Conservation (phyloP, 129 eudicot species). For the Escallonia rubra region DNA sequence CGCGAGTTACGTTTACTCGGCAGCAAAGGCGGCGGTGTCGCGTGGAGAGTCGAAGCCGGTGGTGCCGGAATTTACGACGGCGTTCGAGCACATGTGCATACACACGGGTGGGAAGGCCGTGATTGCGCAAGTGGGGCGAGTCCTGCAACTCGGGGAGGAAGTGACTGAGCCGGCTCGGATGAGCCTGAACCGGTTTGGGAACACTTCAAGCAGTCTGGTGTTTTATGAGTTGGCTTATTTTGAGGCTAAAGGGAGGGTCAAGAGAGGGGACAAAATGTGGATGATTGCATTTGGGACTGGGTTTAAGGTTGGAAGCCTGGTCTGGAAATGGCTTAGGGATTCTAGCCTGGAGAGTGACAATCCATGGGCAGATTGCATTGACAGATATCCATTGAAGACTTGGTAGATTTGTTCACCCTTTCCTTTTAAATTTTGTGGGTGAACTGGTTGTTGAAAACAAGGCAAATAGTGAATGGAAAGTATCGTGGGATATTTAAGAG, state of each 20-base stretch:
- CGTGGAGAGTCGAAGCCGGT: constrained; percentile 39
- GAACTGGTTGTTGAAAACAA: too few species aligned
- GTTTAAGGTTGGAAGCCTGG: constrained; percentile 77
- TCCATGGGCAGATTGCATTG: constrained; percentile 70
- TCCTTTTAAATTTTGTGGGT: too few species aligned
- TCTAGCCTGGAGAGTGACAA: constrained; percentile 44
- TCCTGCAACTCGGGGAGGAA: constrained; percentile 34
- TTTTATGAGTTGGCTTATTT: constrained; percentile 82
- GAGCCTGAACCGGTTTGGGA: constrained; percentile 73
- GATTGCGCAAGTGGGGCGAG: constrained; percentile 60
- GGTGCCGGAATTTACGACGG: constrained; percentile 66
- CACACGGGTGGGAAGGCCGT: constrained; percentile 95
- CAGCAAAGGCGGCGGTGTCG: neutral
- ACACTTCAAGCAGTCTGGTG: constrained; percentile 76
- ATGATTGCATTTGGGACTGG: constrained; percentile 96
- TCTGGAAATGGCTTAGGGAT: constrained; percentile 61
- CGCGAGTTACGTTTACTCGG: constrained; percentile 31
- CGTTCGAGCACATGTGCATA: constrained; percentile 71
- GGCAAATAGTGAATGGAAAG: too few species aligned
- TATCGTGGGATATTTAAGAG: too few species aligned
- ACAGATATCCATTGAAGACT: constrained; percentile 50
- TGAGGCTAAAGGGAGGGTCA: constrained; percentile 58
- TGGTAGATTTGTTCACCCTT: constrained; percentile 13
- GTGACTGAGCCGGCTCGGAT: constrained; percentile 84
- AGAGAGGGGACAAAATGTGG: constrained; percentile 76